Evolutionary conservation across 768 basidiomycete species (phyloP).

Genomic region (Stropharia rugosoannulata): DNA sequence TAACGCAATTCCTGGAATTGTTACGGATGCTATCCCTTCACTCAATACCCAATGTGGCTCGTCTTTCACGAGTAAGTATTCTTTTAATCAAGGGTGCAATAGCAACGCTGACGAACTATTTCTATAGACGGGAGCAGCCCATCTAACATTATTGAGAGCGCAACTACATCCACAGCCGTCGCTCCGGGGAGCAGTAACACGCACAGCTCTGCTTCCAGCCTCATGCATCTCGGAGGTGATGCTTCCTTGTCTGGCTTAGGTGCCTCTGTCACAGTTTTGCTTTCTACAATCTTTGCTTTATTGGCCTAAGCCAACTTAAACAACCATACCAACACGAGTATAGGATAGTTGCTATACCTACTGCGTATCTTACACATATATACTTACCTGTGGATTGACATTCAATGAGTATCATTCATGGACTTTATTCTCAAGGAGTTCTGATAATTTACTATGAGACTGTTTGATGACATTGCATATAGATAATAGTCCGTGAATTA

Average conservation of each 20-base stretch:
- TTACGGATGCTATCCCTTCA: constrained; percentile 23
- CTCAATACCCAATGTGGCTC: constrained; percentile 46
- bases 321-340: too few species aligned
- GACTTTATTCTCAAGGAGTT: too few species aligned
- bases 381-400: too few species aligned
- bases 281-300: constrained; percentile 32
- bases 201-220: constrained; percentile 15
- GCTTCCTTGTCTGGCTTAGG: constrained; percentile 23
- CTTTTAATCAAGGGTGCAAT: not conserved
- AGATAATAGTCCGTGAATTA: too few species aligned
- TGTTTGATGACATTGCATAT: too few species aligned
- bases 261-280: constrained; percentile 27
- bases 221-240: constrained; percentile 9
- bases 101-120: not conserved
- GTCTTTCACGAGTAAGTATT: constrained; percentile 47
- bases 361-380: too few species aligned
- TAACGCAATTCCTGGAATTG: constrained; percentile 32
- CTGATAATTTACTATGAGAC: too few species aligned
- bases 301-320: constrained; percentile 24
- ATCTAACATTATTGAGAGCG: constrained; percentile 32
- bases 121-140: constrained; percentile 37
- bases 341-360: too few species aligned
- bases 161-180: constrained; percentile 21
- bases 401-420: too few species aligned
- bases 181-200: constrained; percentile 12